Evolutionary conservation across 164 flowering plant genomes (phyloP).

Genomic region (Macadamia tetraphylla): DNA sequence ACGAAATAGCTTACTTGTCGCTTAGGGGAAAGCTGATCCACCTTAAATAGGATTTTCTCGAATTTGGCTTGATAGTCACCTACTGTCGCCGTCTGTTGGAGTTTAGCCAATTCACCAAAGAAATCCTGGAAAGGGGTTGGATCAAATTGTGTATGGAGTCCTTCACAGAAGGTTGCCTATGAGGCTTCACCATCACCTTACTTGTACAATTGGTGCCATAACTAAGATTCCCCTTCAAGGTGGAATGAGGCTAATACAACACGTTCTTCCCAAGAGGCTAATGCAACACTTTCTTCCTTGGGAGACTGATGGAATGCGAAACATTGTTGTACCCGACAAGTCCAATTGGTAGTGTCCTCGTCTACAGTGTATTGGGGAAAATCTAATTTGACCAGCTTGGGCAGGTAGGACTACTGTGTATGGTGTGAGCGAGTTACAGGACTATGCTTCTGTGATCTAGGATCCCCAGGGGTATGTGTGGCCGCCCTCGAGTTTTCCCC

Average conservation of each 20-base stretch:
- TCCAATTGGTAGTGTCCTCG: background rate
- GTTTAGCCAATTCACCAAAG: background rate
- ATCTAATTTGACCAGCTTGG: background rate
- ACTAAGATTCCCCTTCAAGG: background rate
- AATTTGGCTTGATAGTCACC: constrained; percentile 1
- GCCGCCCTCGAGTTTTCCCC: no score
- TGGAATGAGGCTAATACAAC: background rate
- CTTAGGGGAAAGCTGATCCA: background rate
- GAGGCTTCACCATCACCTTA: background rate
- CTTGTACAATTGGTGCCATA: background rate
- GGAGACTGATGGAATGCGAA: background rate
- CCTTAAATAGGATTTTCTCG: background rate
- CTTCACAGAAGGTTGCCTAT: background rate
- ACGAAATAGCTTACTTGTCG: background rate
- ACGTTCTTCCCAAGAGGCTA: background rate
- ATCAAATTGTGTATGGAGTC: background rate
- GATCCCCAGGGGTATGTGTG: no score
- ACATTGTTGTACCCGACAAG: background rate
- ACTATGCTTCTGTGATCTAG: no score
- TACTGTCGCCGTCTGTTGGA: background rate
- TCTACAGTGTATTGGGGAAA: background rate
- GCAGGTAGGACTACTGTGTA: no score
- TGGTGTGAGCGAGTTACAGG: no score
- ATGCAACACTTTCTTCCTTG: no score
- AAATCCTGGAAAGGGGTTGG: background rate